These are phyloP conservation scores for Nepenthes gracilis DNA, from an alignment of 148 eudicot genomes.

Conservation along the genomic window DNA sequence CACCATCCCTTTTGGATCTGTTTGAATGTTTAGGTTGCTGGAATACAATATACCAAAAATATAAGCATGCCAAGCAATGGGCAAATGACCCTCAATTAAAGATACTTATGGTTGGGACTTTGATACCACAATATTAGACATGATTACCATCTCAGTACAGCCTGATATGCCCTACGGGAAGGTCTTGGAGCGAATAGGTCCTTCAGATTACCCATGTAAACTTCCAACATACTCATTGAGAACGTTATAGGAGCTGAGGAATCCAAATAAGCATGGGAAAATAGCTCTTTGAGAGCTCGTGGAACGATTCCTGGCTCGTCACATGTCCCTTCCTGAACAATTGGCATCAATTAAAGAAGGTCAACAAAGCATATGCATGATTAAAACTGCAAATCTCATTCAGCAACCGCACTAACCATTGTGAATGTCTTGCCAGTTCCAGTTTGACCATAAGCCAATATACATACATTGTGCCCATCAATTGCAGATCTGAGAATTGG, in stretches of 20 bases:
- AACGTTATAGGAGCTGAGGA: conserved; percentile 29
- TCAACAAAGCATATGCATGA: background rate
- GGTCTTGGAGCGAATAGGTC: conserved; percentile 50
- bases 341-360: background rate
- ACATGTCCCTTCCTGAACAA: conserved; percentile 43
- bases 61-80: background rate
- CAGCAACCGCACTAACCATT: conserved; percentile 31
- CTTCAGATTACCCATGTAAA: conserved; percentile 59
- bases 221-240: conserved; percentile 71
- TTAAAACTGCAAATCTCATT: background rate
- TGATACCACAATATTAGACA: background rate
- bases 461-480: conserved; percentile 65
- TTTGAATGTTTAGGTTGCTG: conserved; percentile 67
- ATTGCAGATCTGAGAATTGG: conserved; percentile 80
- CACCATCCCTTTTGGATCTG: conserved; percentile 49
- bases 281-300: conserved; percentile 42
- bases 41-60: conserved; percentile 6
- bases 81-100: background rate
- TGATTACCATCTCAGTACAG: conserved; percentile 43
- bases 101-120: background rate
- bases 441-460: conserved; percentile 72
- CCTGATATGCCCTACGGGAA: conserved; percentile 26
- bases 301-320: conserved; percentile 52
- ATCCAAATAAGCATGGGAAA: conserved; percentile 32
- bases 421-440: conserved; percentile 74